A percentile compares a stretch with the other conserved stretches of the same genome.
Conservation (phyloP, 176 grass and related monocot species). For the Melocanna baccifera region DNA sequence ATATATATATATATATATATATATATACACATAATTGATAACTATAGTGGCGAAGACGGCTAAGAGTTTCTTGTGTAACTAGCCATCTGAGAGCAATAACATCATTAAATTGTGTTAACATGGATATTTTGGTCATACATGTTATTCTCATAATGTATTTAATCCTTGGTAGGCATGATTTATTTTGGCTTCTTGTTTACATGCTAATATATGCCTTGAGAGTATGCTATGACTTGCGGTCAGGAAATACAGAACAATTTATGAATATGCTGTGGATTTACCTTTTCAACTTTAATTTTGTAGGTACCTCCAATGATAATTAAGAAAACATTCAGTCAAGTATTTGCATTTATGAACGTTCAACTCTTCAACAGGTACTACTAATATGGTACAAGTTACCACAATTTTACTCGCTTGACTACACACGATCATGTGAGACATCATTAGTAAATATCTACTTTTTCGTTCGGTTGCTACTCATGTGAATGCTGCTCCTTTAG, state of each 20-base stretch:
- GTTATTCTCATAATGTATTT: too few species aligned
- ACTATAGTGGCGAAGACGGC: too few species aligned
- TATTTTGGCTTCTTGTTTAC: too few species aligned
- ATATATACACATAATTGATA: too few species aligned
- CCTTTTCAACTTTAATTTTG: slow-evolving; percentile 20
- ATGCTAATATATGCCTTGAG: too few species aligned
- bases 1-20: too few species aligned
- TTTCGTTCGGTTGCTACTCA: slow-evolving; percentile 74
- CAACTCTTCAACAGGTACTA: slow-evolving; percentile 95
- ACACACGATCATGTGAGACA: not conserved
- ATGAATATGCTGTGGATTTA: not conserved
- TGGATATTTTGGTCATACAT: too few species aligned
- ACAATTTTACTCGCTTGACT: slow-evolving; percentile 9
- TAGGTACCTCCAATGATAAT: slow-evolving; percentile 89
- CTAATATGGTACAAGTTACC: slow-evolving; percentile 8
- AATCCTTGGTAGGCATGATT: too few species aligned
- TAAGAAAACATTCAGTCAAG: slow-evolving; percentile 74
- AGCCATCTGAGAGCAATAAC: too few species aligned
- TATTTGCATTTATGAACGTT: slow-evolving; percentile 86
- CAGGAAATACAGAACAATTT: slow-evolving; percentile 22
- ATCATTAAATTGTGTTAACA: too few species aligned
- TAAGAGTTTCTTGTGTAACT: too few species aligned
- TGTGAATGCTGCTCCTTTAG: slow-evolving; percentile 96
- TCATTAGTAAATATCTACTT: slow-evolving; percentile 9
- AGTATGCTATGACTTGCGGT: too few species aligned